Evolutionary conservation across 345 rosid genomes (phyloP).

Genomic region (Murraya paniculata): DNA sequence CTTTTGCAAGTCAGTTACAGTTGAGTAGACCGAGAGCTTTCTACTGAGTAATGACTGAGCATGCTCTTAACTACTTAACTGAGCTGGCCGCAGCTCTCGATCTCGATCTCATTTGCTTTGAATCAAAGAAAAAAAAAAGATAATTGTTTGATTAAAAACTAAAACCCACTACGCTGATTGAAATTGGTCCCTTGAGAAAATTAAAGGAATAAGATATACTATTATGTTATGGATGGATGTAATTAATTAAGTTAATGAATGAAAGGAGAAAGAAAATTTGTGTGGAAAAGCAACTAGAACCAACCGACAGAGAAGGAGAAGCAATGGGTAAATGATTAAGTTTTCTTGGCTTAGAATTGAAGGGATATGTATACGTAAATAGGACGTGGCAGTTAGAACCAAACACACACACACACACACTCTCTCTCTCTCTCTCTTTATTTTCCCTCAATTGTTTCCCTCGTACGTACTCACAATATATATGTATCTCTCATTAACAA

Average conservation of each 20-base stretch:
- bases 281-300: constrained; percentile 49
- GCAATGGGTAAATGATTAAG: constrained; percentile 28
- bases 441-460: too few relatives aligned
- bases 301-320: constrained; percentile 60
- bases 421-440: constrained; percentile 7
- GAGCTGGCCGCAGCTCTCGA: constrained; percentile 7
- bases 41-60: constrained; percentile 5
- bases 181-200: background rate
- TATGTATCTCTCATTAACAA: too few relatives aligned
- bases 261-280: constrained; percentile 12
- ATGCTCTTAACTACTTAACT: constrained; percentile 17
- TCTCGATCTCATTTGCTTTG: constrained; percentile 22
- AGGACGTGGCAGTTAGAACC: constrained; percentile 46
- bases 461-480: too few relatives aligned
- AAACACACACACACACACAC: background rate
- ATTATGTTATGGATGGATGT: background rate
- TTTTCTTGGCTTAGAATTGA: constrained; percentile 73
- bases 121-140: constrained; percentile 18
- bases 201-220: too few relatives aligned
- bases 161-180: constrained; percentile 21
- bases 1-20: constrained; percentile 2
- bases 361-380: constrained; percentile 49
- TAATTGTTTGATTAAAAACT: constrained; percentile 25
- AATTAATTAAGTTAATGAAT: background rate
- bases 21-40: constrained; percentile 16